Evolutionary conservation across 345 rosid species (phyloP).

Genomic region (Pistacia atlantica): DNA sequence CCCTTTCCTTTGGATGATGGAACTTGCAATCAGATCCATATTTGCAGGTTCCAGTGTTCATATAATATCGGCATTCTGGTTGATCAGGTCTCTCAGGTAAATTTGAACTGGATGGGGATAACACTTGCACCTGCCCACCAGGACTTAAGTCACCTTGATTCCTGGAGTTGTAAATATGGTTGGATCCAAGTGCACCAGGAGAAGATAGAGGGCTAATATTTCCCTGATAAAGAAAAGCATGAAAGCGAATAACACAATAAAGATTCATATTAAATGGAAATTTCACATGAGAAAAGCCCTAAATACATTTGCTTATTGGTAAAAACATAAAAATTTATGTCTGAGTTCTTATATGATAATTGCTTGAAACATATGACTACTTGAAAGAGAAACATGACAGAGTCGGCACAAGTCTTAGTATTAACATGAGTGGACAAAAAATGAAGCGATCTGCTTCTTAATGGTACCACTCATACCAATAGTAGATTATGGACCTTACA

Average conservation of each 20-base stretch:
- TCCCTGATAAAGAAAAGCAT: conserved; percentile 37
- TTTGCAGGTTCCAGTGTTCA: conserved; percentile 78
- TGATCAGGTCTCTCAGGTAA: conserved; percentile 72
- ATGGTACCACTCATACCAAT: neutral
- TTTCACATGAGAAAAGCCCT: neutral
- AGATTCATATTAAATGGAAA: neutral
- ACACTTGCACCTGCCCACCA: conserved; percentile 42
- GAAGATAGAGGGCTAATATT: conserved; percentile 42
- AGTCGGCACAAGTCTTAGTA: neutral
- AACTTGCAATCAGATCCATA: conserved; percentile 85
- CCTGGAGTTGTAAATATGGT: conserved; percentile 42
- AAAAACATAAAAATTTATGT: neutral
- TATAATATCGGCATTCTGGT: conserved; percentile 72
- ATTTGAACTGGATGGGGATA: conserved; percentile 34
- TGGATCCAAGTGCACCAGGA: conserved; percentile 45
- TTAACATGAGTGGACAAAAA: neutral
- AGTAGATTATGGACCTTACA: conserved; percentile 4
- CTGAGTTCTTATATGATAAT: neutral
- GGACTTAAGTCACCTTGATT: conserved; percentile 55
- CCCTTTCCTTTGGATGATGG: conserved; percentile 78
- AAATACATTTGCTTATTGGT: neutral
- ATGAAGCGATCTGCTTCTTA: neutral
- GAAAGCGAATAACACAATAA: conserved; percentile 1
- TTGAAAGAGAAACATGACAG: neutral
- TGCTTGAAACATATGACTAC: neutral